Conservation (phyloP, 75 land plant species). For the Picea glauca region DNA sequence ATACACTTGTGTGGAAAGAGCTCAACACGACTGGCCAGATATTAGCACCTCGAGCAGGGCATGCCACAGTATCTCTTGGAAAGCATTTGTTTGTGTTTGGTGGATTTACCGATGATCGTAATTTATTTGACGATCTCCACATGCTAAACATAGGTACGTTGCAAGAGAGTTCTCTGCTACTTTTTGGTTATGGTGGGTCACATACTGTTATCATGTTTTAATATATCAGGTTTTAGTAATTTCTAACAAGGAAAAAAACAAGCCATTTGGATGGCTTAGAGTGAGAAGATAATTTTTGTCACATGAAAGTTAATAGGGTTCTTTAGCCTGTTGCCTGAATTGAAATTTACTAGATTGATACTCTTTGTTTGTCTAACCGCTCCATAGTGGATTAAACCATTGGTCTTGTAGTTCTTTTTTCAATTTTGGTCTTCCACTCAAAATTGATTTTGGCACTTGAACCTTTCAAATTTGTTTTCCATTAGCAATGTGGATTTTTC, state of each 20-base stretch:
- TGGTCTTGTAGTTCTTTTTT: neutral
- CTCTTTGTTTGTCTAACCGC: neutral
- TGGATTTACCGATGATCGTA: slow-evolving; percentile 87
- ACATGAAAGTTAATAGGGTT: neutral
- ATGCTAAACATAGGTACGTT: slow-evolving; percentile 85
- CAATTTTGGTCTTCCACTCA: neutral
- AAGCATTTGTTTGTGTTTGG: slow-evolving; percentile 88
- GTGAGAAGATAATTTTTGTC: neutral
- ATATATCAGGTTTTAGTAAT: too few species aligned
- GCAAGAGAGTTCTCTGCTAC: neutral
- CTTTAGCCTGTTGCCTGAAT: neutral
- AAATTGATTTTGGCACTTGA: neutral
- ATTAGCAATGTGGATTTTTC: too few species aligned
- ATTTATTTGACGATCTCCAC: slow-evolving; percentile 85
- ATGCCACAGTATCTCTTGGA: slow-evolving; percentile 73
- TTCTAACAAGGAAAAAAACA: neutral
- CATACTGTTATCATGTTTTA: neutral
- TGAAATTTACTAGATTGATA: neutral
- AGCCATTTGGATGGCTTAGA: neutral
- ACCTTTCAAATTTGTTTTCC: neutral
- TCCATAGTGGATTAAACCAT: neutral
- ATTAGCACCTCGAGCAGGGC: slow-evolving; percentile 87
- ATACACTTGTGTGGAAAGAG: slow-evolving; percentile 72
- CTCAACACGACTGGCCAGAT: slow-evolving; percentile 65
- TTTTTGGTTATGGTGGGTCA: slow-evolving; percentile 7